phyloP scores from a whole-genome alignment of 108 stramenopile genomes.

The Thalassiosira profunda region DNA sequence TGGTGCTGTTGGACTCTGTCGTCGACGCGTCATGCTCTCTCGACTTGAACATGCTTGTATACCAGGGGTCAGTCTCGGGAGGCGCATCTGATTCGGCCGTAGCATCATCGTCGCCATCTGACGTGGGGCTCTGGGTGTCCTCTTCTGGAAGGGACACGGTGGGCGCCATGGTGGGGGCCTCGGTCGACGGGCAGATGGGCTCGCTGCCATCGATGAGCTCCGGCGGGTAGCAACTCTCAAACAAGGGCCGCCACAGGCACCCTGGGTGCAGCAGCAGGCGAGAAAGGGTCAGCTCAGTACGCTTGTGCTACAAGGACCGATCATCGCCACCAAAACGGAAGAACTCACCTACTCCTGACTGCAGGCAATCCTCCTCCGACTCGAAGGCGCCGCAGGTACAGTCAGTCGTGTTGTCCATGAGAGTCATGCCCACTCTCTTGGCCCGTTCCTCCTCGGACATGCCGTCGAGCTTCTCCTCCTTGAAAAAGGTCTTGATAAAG shows the following conservation, averaged over 20 bases:
- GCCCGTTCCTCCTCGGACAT: constrained; percentile 53
- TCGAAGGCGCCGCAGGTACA: constrained; percentile 60
- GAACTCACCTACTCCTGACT: constrained; percentile 49
- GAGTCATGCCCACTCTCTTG: constrained; percentile 39
- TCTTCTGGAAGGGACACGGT: constrained; percentile 41
- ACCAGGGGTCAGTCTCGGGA: constrained; percentile 35
- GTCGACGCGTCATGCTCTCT: constrained; percentile 40
- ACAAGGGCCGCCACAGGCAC: constrained; percentile 23
- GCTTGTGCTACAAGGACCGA: too few species aligned
- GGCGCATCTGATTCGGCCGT: neutral
- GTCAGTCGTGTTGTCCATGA: constrained; percentile 49
- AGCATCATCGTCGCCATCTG: neutral
- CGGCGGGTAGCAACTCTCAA: constrained; percentile 53
- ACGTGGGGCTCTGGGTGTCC: constrained; percentile 49
- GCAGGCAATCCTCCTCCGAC: constrained; percentile 52
- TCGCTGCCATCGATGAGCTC: constrained; percentile 61
- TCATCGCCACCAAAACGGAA: too few species aligned
- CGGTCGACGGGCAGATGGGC: constrained; percentile 58
- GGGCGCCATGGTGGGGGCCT: constrained; percentile 58
- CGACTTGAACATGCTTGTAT: constrained; percentile 51
- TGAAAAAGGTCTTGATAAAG: constrained; percentile 61
- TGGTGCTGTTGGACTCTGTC: constrained; percentile 17
- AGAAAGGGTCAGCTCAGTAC: too few species aligned
- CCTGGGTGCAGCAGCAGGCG: constrained; percentile 1
- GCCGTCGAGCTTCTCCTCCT: constrained; percentile 64